Percentiles rank a stretch among this genome's conserved stretches.
phyloP scores from a whole-genome alignment of 805 yeast species.

The Metschnikowia sp. region DNA sequence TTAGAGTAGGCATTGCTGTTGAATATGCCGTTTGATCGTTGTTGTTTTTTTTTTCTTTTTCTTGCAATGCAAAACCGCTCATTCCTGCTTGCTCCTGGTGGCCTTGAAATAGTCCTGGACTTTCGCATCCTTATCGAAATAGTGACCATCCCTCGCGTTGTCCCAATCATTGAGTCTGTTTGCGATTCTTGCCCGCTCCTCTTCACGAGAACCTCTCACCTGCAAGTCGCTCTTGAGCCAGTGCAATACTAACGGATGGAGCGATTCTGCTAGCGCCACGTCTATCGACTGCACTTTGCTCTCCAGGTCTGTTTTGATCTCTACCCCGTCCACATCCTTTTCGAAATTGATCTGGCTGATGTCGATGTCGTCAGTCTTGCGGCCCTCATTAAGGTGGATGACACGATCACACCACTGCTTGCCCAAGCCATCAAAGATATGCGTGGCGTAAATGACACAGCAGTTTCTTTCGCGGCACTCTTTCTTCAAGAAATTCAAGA shows the following conservation, averaged over 20 bases:
- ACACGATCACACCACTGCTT: slow-evolving; percentile 80
- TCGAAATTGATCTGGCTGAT: slow-evolving; percentile 28
- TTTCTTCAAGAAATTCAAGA: slow-evolving; percentile 63
- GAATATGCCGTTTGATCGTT: background rate
- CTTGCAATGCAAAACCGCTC: background rate
- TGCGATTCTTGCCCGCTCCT: slow-evolving; percentile 35
- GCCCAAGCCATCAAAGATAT: slow-evolving; percentile 92
- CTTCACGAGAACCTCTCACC: slow-evolving; percentile 53
- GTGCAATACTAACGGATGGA: slow-evolving; percentile 69
- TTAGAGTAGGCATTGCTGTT: background rate
- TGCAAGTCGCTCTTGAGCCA: slow-evolving; percentile 60
- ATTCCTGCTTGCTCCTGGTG: slow-evolving; percentile 36
- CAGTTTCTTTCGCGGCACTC: slow-evolving; percentile 72
- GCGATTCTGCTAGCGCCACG: slow-evolving; percentile 46
- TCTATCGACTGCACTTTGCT: slow-evolving; percentile 28
- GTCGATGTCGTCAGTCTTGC: slow-evolving; percentile 36
- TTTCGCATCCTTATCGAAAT: slow-evolving; percentile 43
- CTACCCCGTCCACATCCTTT: slow-evolving; percentile 30
- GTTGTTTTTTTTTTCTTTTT: background rate
- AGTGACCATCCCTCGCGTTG: slow-evolving; percentile 35
- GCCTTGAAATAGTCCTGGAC: slow-evolving; percentile 49
- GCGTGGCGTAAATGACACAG: slow-evolving; percentile 89
- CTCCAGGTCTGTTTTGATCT: slow-evolving; percentile 11
- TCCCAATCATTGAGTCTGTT: slow-evolving; percentile 56
- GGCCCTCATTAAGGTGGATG: slow-evolving; percentile 73